Percentiles rank a stretch among this genome's conserved stretches.
These are phyloP conservation scores for Aspergillus japonicus DNA, from an alignment of 2,329 filamentous ascomycete species.

Conservation along the genomic window DNA sequence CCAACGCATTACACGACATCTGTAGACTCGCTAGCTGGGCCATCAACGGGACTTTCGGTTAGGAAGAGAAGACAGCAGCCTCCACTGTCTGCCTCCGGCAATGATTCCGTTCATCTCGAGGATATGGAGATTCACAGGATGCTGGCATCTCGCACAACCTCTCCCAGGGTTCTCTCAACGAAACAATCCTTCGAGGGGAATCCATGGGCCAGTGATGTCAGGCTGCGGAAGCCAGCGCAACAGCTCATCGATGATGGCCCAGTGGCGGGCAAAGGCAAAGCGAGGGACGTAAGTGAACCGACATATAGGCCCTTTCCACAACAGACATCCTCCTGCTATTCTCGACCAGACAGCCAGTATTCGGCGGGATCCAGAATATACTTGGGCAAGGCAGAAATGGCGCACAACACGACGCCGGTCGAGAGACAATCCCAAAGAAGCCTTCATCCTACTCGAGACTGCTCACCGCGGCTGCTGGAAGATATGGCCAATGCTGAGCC, in stretches of 20 bases:
- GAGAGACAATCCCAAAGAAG: neutral
- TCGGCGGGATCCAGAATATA: neutral
- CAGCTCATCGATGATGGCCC: neutral
- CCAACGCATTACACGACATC: conserved; percentile 12
- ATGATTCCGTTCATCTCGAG: conserved; percentile 26
- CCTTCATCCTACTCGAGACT: neutral
- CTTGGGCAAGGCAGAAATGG: neutral
- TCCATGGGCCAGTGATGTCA: conserved; percentile 14
- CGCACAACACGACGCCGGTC: neutral
- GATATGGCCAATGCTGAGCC: neutral
- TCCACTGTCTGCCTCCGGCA: conserved; percentile 16
- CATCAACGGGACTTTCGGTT: conserved; percentile 20
- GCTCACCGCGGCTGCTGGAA: neutral
- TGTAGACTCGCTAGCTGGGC: conserved; percentile 17
- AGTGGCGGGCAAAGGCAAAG: conserved; percentile 1
- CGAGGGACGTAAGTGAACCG: conserved; percentile 1
- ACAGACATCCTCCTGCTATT: conserved; percentile 29
- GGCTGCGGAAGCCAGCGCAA: conserved; percentile 11
- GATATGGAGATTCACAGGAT: conserved; percentile 31
- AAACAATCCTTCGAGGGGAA: conserved; percentile 25
- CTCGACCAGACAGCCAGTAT: conserved; percentile 10
- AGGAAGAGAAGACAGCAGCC: conserved; percentile 25
- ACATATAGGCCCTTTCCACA: conserved; percentile 8
- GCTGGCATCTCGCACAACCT: conserved; percentile 25
- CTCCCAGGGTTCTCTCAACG: conserved; percentile 21